These are phyloP conservation scores for Pseudozyma sp. DNA, from an alignment of 1,284 basidiomycete genomes.

Conservation along the genomic window DNA sequence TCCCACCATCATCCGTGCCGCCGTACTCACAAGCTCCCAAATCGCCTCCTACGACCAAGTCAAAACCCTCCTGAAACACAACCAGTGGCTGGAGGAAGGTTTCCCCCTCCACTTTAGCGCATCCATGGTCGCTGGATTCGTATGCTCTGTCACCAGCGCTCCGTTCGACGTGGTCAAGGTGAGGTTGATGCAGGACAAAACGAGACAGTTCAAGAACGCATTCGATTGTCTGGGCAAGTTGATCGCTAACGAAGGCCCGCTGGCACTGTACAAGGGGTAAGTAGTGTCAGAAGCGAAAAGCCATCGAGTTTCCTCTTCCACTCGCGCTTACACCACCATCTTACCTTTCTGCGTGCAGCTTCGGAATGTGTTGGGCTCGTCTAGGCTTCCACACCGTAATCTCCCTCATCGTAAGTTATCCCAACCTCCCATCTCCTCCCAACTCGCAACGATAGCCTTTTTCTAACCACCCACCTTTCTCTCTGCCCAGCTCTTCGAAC, in stretches of 20 bases:
- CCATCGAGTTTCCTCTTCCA: not conserved
- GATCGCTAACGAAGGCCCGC: constrained; percentile 50
- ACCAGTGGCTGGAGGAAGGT: constrained; percentile 40
- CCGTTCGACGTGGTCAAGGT: constrained; percentile 60
- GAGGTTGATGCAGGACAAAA: constrained; percentile 54
- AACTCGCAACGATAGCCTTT: not conserved
- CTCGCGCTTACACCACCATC: not conserved
- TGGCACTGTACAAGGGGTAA: constrained; percentile 59
- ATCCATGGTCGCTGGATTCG: constrained; percentile 55
- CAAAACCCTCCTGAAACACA: constrained; percentile 44
- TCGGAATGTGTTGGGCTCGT: constrained; percentile 60
- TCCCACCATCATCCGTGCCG: constrained; percentile 53
- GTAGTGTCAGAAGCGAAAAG: not conserved
- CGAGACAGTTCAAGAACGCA: constrained; percentile 39
- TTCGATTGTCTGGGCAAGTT: constrained; percentile 49
- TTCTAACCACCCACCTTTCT: not conserved
- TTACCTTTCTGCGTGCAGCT: constrained; percentile 10
- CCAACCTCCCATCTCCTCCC: not conserved
- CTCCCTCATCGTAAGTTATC: constrained; percentile 46
- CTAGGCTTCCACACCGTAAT: constrained; percentile 59
- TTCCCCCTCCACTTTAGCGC: constrained; percentile 49
- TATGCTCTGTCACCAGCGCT: constrained; percentile 47
- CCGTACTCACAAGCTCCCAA: constrained; percentile 54
- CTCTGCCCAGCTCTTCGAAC: constrained; percentile 48
- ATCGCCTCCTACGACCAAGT: constrained; percentile 58